Evolutionary conservation across 768 basidiomycete species (phyloP), one percentile per base, ranked within the genome.

Genomic region (Paxillus rubicundulus): DNA sequence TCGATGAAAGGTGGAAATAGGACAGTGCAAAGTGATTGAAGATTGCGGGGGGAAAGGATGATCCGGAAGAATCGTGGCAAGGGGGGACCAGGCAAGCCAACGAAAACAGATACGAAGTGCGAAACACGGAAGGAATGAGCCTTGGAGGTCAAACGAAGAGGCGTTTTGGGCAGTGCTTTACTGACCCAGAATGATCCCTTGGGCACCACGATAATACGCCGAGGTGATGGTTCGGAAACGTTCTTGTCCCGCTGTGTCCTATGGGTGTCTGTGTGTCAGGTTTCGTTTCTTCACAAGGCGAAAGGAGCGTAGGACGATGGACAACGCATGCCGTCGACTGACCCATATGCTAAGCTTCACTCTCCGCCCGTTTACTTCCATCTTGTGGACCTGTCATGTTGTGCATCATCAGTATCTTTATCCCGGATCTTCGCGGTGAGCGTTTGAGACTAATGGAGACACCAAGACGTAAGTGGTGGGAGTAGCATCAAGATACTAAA

Each of bases 281-380:
- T 10, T n/a, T 18, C 18, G 46, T 33, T 32, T 8, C 21, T 17
- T 18, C 14, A 20, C 5, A 43, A 45, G 48, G 20, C 32, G n/a
- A 14, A 12, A 14, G 8, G 21, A 43, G 5, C 40, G 40, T 10
- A 17, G 7, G 24, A 20, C 47, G 49, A 14, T 33, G 33, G 14
- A 33, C 33, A 33, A 14, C 10, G 33, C 30, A 30, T 30, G 1
- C 36, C 21, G 20, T 46, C 16, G n/a, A 70, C 86, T 55, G 61
- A 96, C 95, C 97, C 97, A 99, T 70, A 98, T 96, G 50, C 89
- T 93, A 16, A 99, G 75, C 72, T 98, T 98, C 59, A 92, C 88
- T 63, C 82, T 89, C 77, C 81, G 86, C 50, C 88, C 85, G 47
- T 84, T 83, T 45, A 91, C 77, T 20, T 87, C 84, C 89, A 93